phyloP scores from a whole-genome alignment of 331 rosid genomes.

The Spiraea crenata region DNA sequence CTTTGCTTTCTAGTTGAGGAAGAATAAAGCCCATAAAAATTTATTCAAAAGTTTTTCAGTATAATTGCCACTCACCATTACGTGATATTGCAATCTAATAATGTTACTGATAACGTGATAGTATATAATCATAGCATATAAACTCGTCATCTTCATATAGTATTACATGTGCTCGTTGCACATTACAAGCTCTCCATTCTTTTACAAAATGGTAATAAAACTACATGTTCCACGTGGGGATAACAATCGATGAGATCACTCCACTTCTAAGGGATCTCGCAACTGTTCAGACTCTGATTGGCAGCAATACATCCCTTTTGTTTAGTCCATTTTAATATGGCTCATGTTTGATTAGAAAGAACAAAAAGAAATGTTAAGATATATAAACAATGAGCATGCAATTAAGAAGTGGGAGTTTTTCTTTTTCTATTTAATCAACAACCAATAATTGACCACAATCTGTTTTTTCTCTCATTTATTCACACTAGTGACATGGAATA shows the following conservation, averaged over 20 bases:
- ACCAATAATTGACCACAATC: slow-evolving; percentile 12
- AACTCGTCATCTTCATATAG: too few relatives aligned
- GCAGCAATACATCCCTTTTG: background rate
- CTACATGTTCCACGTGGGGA: background rate
- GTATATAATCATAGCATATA: too few relatives aligned
- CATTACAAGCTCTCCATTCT: too few relatives aligned
- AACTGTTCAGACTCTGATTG: background rate
- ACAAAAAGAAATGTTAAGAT: background rate
- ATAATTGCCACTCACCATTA: too few relatives aligned
- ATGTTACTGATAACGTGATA: too few relatives aligned
- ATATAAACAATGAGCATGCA: background rate
- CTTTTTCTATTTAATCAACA: background rate
- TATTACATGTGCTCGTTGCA: too few relatives aligned
- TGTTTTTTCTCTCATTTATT: background rate
- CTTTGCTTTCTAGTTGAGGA: background rate
- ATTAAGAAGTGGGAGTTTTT: background rate
- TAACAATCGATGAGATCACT: background rate
- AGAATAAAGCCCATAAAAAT: background rate
- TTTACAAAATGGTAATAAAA: background rate
- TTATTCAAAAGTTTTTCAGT: background rate
- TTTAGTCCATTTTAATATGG: background rate
- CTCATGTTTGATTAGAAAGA: background rate
- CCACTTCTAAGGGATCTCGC: background rate
- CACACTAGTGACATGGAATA: slow-evolving; percentile 12
- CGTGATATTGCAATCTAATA: too few relatives aligned